Percentiles rank a stretch among this genome's conserved stretches.
Evolutionary conservation across 306 rosid genomes (phyloP).

Genomic region (Cucumis cinereus): DNA sequence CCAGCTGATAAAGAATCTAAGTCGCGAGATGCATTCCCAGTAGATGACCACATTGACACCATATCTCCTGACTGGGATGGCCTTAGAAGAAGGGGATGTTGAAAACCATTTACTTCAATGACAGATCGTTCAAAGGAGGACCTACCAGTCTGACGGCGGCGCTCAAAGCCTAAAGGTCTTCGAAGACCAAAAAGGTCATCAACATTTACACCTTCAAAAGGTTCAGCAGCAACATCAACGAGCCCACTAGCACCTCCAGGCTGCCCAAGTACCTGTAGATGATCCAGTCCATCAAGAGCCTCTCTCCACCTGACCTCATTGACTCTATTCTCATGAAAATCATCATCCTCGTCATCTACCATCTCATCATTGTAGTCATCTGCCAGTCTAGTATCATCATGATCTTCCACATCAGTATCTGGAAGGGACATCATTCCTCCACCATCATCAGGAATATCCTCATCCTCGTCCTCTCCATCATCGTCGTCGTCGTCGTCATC

Average conservation of each 20-base stretch:
- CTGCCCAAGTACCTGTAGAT: constrained; percentile 88
- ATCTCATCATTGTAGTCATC: constrained; percentile 90
- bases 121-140: constrained; percentile 81
- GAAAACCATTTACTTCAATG: constrained; percentile 80
- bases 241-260: constrained; percentile 70
- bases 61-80: constrained; percentile 72
- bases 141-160: constrained; percentile 85
- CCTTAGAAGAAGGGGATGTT: constrained; percentile 88
- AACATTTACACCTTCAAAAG: constrained; percentile 95
- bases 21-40: constrained; percentile 55
- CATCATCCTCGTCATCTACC: constrained; percentile 93
- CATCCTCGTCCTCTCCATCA: constrained; percentile 89
- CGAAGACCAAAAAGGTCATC: constrained; percentile 89
- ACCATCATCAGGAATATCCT: constrained; percentile 92
- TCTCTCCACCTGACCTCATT: constrained; percentile 98
- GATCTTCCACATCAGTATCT: constrained; percentile 93
- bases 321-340: constrained; percentile 89
- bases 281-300: constrained; percentile 93
- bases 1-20: constrained; percentile 65
- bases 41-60: constrained; percentile 70
- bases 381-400: constrained; percentile 79
- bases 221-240: constrained; percentile 85
- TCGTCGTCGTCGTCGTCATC: constrained; percentile 95
- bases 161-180: constrained; percentile 73
- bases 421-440: constrained; percentile 85